Conservation (phyloP, 306 rosid genomes). For the Ochetophila trinervis region DNA sequence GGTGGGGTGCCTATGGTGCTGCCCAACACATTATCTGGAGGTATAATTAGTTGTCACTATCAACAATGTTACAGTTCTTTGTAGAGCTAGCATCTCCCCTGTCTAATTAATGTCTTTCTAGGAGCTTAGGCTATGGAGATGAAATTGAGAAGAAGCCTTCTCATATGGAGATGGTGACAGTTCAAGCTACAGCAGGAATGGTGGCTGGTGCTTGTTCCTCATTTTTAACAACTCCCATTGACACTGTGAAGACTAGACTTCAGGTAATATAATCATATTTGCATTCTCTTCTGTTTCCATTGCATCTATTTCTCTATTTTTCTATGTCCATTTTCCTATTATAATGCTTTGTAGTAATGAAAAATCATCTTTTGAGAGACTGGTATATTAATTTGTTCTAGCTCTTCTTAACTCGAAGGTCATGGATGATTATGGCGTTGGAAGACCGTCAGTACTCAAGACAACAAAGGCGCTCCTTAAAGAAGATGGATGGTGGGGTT, state of each 20-base stretch:
- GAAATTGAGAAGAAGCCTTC: constrained; percentile 60
- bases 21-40: constrained; percentile 91
- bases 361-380: not conserved
- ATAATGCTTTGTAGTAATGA: no score
- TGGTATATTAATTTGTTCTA: not conserved
- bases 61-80: not conserved
- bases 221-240: constrained; percentile 74
- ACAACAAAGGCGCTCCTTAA: constrained; percentile 56
- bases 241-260: constrained; percentile 85
- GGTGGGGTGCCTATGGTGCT: constrained; percentile 94
- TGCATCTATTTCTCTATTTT: not conserved
- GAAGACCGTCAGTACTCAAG: constrained; percentile 80
- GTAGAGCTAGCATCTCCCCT: not conserved
- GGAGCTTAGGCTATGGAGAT: constrained; percentile 67
- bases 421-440: constrained; percentile 67
- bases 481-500: constrained; percentile 95
- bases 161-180: constrained; percentile 65
- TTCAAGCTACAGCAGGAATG: constrained; percentile 88
- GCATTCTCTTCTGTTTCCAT: not conserved
- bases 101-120: constrained; percentile 20
- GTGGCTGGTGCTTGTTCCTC: constrained; percentile 84
- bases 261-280: constrained; percentile 45
- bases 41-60: constrained; percentile 22
- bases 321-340: not conserved
- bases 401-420: constrained; percentile 39